Base-by-base conservation (phyloP, 2,329 filamentous ascomycete species). In the Arthrobotrys sinensis region DNA sequence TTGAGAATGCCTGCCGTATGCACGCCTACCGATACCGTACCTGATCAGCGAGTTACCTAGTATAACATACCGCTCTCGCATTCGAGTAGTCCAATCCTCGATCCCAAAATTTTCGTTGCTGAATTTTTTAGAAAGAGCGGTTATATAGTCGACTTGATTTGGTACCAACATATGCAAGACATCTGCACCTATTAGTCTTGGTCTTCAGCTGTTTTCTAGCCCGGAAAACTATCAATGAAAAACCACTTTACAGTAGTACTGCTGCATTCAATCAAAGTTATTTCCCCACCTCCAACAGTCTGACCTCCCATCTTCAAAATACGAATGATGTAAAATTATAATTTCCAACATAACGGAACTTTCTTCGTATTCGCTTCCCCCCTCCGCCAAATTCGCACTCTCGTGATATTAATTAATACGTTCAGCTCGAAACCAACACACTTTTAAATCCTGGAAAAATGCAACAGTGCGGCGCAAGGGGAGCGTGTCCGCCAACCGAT, bases 371-470 rank as follows among this genome's bases (percentile, higher is more conserved):
- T 60, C 55, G 36, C 55, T 60, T 60, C 14, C 24, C 24, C 24
- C 24, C 19, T 19, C 48, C 3, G 55, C 55, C 34, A 43, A 60
- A 43, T 8, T 4, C 36, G 55, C 55, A 40, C 10, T 38, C 34
- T 40, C 52, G 34, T 57, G 34, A 57, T 57, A 57, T 40, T 38
- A 53, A 57, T 40, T 38, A 53, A 5, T 12, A 34, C 50, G 36
- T 48, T 48, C 60, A 64, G 60, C 60, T 48, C 60, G 11, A 32
- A 34, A 34, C 60, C 60, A 64, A 64, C 60, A 64, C 60, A 45
- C 16, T 34, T 32, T 32, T 5, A 21, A 63, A 48, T 14, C 57
- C 60, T 36, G 24, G n/a, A 63, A 60, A 60, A 60, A 64, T 64
- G 43, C 60, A 64, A 64, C 60, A 64, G 14, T n/a, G 40, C 40